These are phyloP conservation scores for Globisporangium orthogonon DNA, from an alignment of 352 stramenopile genomes.

Conservation along the genomic window DNA sequence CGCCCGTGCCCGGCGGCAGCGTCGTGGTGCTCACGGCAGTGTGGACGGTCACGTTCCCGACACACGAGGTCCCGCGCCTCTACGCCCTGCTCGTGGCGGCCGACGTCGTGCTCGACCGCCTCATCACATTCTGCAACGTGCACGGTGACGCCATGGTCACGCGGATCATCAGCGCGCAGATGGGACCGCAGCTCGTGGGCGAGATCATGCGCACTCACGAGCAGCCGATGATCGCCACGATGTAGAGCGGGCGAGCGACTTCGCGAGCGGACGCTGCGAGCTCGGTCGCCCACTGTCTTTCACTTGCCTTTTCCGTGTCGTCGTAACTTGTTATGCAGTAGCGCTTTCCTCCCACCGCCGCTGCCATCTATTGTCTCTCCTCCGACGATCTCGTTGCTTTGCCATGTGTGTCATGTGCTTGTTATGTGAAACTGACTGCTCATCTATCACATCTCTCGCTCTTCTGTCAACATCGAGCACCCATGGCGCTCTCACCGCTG, in stretches of 20 bases:
- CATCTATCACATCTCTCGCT: no score
- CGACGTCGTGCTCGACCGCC: constrained; percentile 67
- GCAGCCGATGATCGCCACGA: constrained; percentile 9
- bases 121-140: constrained; percentile 73
- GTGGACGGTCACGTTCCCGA: constrained; percentile 65
- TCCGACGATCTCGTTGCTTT: no score
- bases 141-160: constrained; percentile 68
- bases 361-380: no score
- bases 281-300: not conserved
- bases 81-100: constrained; percentile 59
- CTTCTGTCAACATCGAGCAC: no score
- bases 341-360: not conserved
- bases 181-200: constrained; percentile 11
- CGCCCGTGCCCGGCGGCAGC: constrained; percentile 49
- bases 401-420: no score
- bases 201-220: constrained; percentile 19
- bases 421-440: no score
- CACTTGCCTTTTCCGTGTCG: not conserved
- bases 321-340: not conserved
- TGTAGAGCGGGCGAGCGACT: constrained; percentile 1
- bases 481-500: constrained; percentile 9
- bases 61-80: constrained; percentile 37
- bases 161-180: constrained; percentile 63
- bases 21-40: constrained; percentile 61
- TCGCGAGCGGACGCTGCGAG: not conserved